Evolutionary conservation across 805 yeast species (phyloP), one percentile per base, ranked within the genome.

Genomic region (Cyberlindnera veronae): DNA sequence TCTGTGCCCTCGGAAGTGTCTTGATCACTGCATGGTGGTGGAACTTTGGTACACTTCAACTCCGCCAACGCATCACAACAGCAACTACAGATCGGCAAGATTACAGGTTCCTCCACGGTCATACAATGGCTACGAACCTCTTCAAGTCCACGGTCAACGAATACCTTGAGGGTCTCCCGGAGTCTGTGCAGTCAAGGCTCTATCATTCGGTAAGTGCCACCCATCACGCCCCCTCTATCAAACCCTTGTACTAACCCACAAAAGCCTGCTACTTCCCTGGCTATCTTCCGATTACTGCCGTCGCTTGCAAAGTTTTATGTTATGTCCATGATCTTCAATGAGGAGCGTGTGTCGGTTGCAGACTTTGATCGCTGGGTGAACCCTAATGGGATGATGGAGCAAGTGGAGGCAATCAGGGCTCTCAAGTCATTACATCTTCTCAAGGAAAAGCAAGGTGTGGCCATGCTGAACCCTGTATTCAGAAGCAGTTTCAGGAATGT

Each of bases 201-300:
- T 93, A 85, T 63, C 81, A 79, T 53, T 77, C 86, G 26, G 66
- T 63, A 45, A 31, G 65, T 54, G 19, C 18, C 15, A 10, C 19
- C 13, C 24, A 27, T 28, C 17, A 17, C 10, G 15, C 29, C 17
- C 6, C 11, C 17, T 16, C n/a, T 16, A 33, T 13, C 24, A 14
- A 7, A 15, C 15, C 15, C 12, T n/a, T 36, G 44, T 23, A 32
- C 34, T 40, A 8, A 15, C 12, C 19, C 17, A 61, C 63, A 13
- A 6, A 28, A 56, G 37, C 96, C 99, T 2, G 96, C 97, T 11
- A 87, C 99, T 41, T 89, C 97, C 59, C 69, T 93, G 34, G 95
- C 99, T 3, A 81, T 93, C n/a, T 90, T 82, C 60, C 72, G 99
- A 48, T 68, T 93, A 44, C 70, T 93, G 14, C 96, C 99, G 0